Evolutionary conservation across 805 yeast genomes (phyloP), one percentile per base, ranked within the genome.

Genomic region (Nakazawaea sp.): DNA sequence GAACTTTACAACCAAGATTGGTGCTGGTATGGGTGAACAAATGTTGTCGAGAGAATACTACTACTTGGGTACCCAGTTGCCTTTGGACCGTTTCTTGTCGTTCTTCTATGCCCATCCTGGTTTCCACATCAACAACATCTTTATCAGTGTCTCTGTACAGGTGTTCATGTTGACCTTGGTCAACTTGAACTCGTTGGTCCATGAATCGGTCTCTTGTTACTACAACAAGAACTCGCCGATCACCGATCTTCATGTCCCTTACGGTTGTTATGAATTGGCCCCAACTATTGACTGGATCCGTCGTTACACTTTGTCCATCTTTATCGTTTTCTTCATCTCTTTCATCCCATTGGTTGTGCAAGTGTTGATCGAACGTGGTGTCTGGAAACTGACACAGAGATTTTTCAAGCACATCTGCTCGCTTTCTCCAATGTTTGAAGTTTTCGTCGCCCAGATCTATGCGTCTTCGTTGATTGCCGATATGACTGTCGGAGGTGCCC

Each of bases 1-100:
- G 69, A 83, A 83, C 61, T 83, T 83, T 71, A 82, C 88, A 17
- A 82, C 89, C 29, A 83, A 83, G 62, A 82, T 83, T 71, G 94
- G 94, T 61, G 89, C 92, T 48, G 94, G 94, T 62, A 83, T 83
- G 94, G 92, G 92, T 59, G 94, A 83, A 61, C 94, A 83, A 59
- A 80, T 83, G 79, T 64, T 83, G 43, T 81, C 89, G 19, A 72
- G 94, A 63, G 94, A 83, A 58, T 83, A 83, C 57, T 83, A 78
- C 61, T 81, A 82, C 59, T 59, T 83, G 58, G 87, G 90, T 52
- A 79, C 90, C 27, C 88, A 79, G 53, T 64, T 83, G 45, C 92
- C 90, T 30, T 61, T 83, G 51, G 90, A 83, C 56, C 72, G 90
- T 61, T 80, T 83, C 69, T 68, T 83, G 45, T 79, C 90, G 8